Evolutionary conservation across 306 rosid species (phyloP).

Genomic region (Crotalaria pallida): DNA sequence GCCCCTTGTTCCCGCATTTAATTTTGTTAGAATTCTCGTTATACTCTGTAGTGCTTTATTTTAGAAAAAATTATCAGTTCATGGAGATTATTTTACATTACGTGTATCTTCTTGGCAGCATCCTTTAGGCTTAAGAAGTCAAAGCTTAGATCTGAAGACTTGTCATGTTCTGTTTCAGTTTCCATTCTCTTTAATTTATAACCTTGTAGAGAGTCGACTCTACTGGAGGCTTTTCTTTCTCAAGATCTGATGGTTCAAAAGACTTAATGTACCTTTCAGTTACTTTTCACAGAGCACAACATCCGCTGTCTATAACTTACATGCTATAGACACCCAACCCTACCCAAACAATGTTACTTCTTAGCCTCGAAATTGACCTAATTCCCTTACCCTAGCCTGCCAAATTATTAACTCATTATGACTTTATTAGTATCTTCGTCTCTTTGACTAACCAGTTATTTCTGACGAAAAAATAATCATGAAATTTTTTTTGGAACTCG

Average conservation of each 20-base stretch:
- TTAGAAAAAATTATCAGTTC: not conserved
- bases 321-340: not conserved
- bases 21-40: not conserved
- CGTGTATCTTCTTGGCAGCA: not conserved
- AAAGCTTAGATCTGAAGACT: conserved; percentile 10
- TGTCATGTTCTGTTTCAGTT: conserved; percentile 3
- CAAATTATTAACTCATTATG: not conserved
- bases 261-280: not conserved
- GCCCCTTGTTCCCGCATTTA: not conserved
- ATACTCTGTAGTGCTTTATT: not conserved
- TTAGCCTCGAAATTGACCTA: not conserved
- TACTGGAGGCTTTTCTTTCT: not conserved
- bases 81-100: not conserved
- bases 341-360: not conserved
- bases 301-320: not conserved
- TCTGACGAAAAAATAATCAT: not conserved
- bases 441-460: not conserved
- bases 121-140: not conserved
- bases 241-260: not conserved
- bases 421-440: not conserved
- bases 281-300: not conserved
- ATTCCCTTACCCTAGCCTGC: not conserved
- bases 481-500: not conserved
- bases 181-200: conserved; percentile 14
- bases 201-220: not conserved